These are phyloP conservation scores for Plasmodium cynomolgi DNA, from an alignment of 169 alveolate species.

Conservation along the genomic window DNA sequence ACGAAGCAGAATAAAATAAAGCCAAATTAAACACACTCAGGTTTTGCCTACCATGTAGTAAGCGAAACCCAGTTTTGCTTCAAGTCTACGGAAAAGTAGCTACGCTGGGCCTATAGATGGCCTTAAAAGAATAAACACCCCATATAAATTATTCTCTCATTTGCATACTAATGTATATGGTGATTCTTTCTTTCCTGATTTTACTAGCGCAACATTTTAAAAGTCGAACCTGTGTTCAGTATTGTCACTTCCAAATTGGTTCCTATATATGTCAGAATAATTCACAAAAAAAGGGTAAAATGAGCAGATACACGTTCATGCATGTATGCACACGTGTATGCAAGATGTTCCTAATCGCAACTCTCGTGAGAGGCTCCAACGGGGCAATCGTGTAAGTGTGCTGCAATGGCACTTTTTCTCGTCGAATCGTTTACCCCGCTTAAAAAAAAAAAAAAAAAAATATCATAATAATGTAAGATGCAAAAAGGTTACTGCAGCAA, in stretches of 20 bases:
- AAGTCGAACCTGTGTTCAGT: background rate
- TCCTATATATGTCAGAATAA: background rate
- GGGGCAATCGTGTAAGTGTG: background rate
- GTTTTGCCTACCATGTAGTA: background rate
- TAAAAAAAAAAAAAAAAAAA: background rate
- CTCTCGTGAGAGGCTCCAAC: background rate
- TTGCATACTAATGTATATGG: background rate
- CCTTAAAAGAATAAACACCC: background rate
- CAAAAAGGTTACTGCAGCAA: background rate
- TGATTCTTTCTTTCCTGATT: background rate
- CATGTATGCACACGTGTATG: background rate
- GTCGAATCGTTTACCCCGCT: background rate
- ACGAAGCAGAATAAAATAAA: background rate
- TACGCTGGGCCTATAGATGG: background rate
- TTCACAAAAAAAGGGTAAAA: background rate
- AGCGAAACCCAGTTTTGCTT: background rate
- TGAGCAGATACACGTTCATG: background rate
- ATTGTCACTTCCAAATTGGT: background rate
- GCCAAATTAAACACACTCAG: background rate
- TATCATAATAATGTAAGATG: background rate
- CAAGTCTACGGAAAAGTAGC: background rate
- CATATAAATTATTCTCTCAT: background rate
- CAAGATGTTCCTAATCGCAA: background rate
- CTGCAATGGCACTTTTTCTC: background rate
- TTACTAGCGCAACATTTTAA: background rate